Evolutionary conservation across 805 yeast genomes (phyloP).

Genomic region (Suhomyces tanzawaensis): DNA sequence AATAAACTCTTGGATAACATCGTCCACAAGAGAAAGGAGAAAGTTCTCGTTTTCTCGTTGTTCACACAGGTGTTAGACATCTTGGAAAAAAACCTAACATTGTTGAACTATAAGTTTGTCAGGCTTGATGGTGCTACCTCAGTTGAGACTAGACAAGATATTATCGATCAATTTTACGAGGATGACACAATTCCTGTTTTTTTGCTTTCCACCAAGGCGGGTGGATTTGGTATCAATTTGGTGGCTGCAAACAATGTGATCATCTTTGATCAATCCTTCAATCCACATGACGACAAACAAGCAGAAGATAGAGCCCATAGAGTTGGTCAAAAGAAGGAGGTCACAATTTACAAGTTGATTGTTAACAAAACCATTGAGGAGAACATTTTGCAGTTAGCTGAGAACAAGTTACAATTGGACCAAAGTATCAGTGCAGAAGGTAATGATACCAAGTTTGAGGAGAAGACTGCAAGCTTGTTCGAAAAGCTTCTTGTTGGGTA

Average conservation of each 20-base stretch:
- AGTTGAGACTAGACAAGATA: constrained; percentile 88
- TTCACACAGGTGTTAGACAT: constrained; percentile 92
- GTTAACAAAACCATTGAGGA: constrained; percentile 81
- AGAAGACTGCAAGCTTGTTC: constrained; percentile 50
- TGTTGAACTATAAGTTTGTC: constrained; percentile 64
- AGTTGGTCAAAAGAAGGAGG: constrained; percentile 90
- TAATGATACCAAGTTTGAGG: constrained; percentile 45
- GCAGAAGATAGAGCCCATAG: constrained; percentile 99
- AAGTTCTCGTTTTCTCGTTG: constrained; percentile 81
- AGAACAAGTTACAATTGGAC: constrained; percentile 87
- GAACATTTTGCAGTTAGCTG: constrained; percentile 80
- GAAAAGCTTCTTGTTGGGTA: constrained; percentile 44
- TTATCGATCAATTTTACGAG: constrained; percentile 85
- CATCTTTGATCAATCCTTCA: constrained; percentile 90
- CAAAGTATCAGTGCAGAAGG: constrained; percentile 49
- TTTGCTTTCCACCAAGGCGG: constrained; percentile 90
- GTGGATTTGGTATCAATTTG: constrained; percentile 97
- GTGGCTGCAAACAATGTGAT: constrained; percentile 93
- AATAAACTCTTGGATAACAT: constrained; percentile 56
- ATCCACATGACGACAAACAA: constrained; percentile 97
- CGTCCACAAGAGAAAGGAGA: constrained; percentile 55
- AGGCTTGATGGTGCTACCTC: constrained; percentile 92
- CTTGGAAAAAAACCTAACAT: constrained; percentile 69
- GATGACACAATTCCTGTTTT: constrained; percentile 82
- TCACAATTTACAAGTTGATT: constrained; percentile 72